Evolutionary conservation across 108 stramenopile genomes (phyloP).

Genomic region (Pseudonitzschia delicatissima): DNA sequence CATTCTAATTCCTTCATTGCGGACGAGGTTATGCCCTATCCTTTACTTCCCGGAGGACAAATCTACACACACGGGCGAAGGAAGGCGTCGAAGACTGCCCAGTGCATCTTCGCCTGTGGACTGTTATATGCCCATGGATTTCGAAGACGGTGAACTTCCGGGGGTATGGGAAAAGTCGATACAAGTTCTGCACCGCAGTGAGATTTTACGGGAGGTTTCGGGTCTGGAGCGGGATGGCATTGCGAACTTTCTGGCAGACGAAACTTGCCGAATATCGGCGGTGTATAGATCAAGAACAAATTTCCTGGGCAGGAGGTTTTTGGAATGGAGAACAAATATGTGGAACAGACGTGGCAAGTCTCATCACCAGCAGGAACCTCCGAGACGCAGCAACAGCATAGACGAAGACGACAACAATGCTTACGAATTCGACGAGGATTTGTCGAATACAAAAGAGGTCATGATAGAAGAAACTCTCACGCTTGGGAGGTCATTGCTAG

Average conservation of each 20-base stretch:
- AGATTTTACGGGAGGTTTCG: constrained; percentile 29
- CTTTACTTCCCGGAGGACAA: too few species aligned
- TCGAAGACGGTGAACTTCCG: constrained; percentile 12
- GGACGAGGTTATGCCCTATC: too few species aligned
- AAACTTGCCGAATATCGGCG: constrained; percentile 31
- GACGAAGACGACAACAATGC: not conserved
- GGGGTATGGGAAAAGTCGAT: not conserved
- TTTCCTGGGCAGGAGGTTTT: not conserved
- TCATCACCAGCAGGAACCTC: not conserved
- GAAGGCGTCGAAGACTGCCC: not conserved
- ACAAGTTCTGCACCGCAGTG: constrained; percentile 15
- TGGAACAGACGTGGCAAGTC: not conserved
- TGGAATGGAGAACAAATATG: not conserved
- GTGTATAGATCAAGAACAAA: constrained; percentile 33
- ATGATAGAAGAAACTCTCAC: not conserved
- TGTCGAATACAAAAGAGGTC: not conserved
- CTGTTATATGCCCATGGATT: constrained; percentile 3
- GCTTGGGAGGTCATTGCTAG: constrained; percentile 53
- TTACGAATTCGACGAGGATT: not conserved
- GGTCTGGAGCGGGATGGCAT: constrained; percentile 42
- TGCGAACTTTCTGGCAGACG: constrained; percentile 29
- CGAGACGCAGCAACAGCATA: not conserved
- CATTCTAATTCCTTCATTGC: not conserved
- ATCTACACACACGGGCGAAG: too few species aligned
- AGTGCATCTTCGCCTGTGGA: not conserved